A percentile compares a stretch with the other conserved stretches of the same genome.
Conservation (phyloP, 106 monocot species). For the Iris macrosiphon region DNA sequence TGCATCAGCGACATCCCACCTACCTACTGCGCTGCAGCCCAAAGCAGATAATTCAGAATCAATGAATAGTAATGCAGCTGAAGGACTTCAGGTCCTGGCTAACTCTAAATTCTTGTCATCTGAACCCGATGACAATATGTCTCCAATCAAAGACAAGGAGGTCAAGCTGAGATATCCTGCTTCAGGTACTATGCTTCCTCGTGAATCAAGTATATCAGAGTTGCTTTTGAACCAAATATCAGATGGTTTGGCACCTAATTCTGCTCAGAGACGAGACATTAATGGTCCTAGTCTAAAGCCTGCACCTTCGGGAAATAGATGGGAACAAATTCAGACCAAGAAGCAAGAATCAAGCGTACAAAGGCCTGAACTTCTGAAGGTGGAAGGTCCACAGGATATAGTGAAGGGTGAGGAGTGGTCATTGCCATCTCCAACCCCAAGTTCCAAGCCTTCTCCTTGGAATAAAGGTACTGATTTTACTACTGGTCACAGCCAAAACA, state of each 20-base stretch:
- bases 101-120: not conserved
- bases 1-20: not conserved
- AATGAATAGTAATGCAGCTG: slow-evolving; percentile 1
- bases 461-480: slow-evolving; percentile 3
- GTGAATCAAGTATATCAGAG: slow-evolving; percentile 6
- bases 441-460: slow-evolving; percentile 10
- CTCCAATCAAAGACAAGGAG: not conserved
- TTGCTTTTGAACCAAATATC: slow-evolving; percentile 4
- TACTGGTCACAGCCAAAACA: slow-evolving; percentile 5
- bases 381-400: slow-evolving; percentile 12
- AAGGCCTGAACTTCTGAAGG: slow-evolving; percentile 3
- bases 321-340: slow-evolving; percentile 9
- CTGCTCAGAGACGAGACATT: slow-evolving; percentile 1
- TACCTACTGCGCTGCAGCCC: not conserved
- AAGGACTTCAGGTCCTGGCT: slow-evolving; percentile 5
- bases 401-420: slow-evolving; percentile 21
- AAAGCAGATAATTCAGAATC: not conserved
- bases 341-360: slow-evolving; percentile 8
- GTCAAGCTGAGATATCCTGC: not conserved
- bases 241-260: not conserved
- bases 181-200: not conserved
- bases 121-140: slow-evolving; percentile 4
- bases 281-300: slow-evolving; percentile 2
- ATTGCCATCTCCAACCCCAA: slow-evolving; percentile 58
- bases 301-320: slow-evolving; percentile 1